These are phyloP conservation scores for Geotrichum restrictum DNA, from an alignment of 1,139 yeast genomes.

Conservation along the genomic window DNA sequence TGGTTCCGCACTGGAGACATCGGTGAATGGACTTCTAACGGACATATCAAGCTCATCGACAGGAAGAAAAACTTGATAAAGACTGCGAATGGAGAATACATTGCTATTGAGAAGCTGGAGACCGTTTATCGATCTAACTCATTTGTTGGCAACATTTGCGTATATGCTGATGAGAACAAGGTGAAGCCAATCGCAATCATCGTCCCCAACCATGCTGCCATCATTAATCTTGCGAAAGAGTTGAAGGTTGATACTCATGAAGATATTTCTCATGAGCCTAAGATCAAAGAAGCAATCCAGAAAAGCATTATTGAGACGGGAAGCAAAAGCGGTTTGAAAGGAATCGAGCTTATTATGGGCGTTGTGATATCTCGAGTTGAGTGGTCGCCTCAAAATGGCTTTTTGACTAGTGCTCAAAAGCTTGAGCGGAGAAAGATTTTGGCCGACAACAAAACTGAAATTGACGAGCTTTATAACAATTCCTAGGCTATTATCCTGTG, in stretches of 20 bases:
- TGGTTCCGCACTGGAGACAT: conserved; percentile 98
- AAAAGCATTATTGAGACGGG: conserved; percentile 70
- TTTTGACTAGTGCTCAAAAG: conserved; percentile 92
- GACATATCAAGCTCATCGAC: conserved; percentile 80
- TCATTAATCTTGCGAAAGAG: conserved; percentile 58
- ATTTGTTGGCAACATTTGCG: conserved; percentile 76
- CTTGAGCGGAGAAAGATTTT: conserved; percentile 90
- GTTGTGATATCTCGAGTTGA: conserved; percentile 79
- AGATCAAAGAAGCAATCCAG: conserved; percentile 53
- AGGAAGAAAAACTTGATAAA: conserved; percentile 95
- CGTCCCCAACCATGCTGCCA: conserved; percentile 68
- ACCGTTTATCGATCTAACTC: conserved; percentile 74
- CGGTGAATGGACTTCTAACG: conserved; percentile 84
- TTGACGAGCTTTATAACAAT: conserved; percentile 21
- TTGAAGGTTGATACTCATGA: conserved; percentile 51
- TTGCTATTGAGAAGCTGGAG: conserved; percentile 92
- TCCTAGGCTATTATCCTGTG: not conserved
- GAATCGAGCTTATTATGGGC: conserved; percentile 82
- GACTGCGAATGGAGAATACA: conserved; percentile 94
- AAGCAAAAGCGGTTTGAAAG: conserved; percentile 70
- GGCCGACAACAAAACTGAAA: conserved; percentile 42
- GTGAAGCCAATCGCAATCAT: conserved; percentile 92
- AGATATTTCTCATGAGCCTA: conserved; percentile 54
- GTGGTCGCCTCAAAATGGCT: conserved; percentile 97
- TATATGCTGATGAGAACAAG: conserved; percentile 80